Evolutionary conservation across 768 basidiomycete species (phyloP).

Genomic region (Neoboletus magnificus): DNA sequence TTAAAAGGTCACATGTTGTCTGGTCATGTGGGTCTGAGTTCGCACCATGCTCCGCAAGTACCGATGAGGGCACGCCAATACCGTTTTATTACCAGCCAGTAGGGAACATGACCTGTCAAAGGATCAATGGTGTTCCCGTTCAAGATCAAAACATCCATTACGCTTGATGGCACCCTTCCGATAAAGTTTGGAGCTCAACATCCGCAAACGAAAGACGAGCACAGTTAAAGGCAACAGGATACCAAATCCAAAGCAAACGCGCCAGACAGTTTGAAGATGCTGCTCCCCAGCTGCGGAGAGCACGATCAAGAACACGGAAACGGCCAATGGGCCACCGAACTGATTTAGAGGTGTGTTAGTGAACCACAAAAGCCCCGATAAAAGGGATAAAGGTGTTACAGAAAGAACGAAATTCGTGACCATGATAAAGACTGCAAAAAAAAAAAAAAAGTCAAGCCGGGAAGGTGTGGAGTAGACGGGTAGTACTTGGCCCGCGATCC

Average conservation of each 20-base stretch:
- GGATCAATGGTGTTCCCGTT: constrained; percentile 1
- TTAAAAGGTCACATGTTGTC: constrained; percentile 1
- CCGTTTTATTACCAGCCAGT: constrained; percentile 52
- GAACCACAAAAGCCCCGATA: background rate
- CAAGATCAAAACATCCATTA: constrained; percentile 24
- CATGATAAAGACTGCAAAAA: constrained; percentile 59
- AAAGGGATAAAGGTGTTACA: constrained; percentile 34
- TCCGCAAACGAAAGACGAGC: constrained; percentile 68
- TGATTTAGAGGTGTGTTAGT: constrained; percentile 21
- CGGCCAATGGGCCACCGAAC: constrained; percentile 67
- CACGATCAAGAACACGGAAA: constrained; percentile 64
- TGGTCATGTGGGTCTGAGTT: background rate
- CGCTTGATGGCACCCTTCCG: constrained; percentile 63
- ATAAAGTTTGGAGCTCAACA: constrained; percentile 67
- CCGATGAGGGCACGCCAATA: constrained; percentile 72
- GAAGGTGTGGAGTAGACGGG: constrained; percentile 3
- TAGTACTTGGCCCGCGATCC: constrained; percentile 55
- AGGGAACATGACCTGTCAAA: constrained; percentile 52
- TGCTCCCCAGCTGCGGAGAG: constrained; percentile 62
- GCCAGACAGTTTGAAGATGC: constrained; percentile 64
- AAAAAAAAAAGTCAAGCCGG: background rate
- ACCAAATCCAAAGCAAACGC: constrained; percentile 63
- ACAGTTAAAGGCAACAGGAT: constrained; percentile 62
- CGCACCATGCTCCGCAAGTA: constrained; percentile 68
- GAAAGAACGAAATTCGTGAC: constrained; percentile 70